phyloP scores from a whole-genome alignment of 1,284 basidiomycete genomes.

The Lentinula novae-zelandiae region DNA sequence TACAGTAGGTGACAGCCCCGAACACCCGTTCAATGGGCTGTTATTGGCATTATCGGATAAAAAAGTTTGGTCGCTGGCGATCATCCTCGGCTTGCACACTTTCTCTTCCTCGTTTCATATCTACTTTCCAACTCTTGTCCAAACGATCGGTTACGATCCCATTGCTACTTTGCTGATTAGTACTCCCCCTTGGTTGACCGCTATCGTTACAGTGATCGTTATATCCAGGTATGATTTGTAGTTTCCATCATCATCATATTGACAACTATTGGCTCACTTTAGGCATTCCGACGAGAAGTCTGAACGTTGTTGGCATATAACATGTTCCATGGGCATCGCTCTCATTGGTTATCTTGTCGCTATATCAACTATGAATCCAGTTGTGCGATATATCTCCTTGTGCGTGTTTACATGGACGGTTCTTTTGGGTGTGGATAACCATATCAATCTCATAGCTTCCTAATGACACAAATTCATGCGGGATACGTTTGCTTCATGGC shows the following conservation, averaged over 20 bases:
- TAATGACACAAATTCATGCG: conserved; percentile 43
- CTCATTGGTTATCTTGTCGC: conserved; percentile 74
- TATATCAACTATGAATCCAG: conserved; percentile 62
- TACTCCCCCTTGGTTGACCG: conserved; percentile 75
- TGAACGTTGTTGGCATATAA: conserved; percentile 67
- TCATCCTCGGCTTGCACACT: conserved; percentile 46
- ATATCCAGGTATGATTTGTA: conserved; percentile 39
- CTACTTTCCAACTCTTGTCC: conserved; percentile 54
- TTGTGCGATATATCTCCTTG: conserved; percentile 70
- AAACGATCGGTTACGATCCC: conserved; percentile 45
- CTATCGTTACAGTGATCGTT: conserved; percentile 48
- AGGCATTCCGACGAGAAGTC: conserved; percentile 70
- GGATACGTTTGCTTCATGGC: conserved; percentile 68
- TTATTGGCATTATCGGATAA: conserved; percentile 60
- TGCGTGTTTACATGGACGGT: conserved; percentile 23
- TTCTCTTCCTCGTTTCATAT: conserved; percentile 59
- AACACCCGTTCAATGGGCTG: conserved; percentile 38
- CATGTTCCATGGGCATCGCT: conserved; percentile 49
- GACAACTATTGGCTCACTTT: background rate
- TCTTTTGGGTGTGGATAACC: background rate
- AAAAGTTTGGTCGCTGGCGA: conserved; percentile 71
- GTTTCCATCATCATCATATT: background rate
- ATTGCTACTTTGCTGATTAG: conserved; percentile 70
- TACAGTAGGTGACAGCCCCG: conserved; percentile 38
- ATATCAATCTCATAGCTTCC: background rate